Evolutionary conservation across 805 yeast species (phyloP).

Genomic region (Kregervanrija delftensis): DNA sequence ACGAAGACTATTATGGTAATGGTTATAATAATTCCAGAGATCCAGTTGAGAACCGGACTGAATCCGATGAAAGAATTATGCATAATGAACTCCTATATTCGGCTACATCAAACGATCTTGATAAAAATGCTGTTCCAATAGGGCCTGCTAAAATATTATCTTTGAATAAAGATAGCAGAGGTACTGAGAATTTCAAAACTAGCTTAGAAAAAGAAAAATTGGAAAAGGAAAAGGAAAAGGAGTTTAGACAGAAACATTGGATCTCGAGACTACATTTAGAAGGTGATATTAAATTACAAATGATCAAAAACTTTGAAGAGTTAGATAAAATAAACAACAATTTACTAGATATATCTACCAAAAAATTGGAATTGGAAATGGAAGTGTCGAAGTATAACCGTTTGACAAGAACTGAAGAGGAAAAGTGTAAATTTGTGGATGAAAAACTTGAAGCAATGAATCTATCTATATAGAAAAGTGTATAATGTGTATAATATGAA

Average conservation of each 20-base stretch:
- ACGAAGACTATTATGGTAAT: no score
- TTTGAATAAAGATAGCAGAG: background rate
- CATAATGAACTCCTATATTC: no score
- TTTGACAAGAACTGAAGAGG: slow-evolving; percentile 20
- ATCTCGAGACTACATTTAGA: slow-evolving; percentile 18
- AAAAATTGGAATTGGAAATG: slow-evolving; percentile 20
- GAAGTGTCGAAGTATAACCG: slow-evolving; percentile 23
- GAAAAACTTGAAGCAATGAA: slow-evolving; percentile 47
- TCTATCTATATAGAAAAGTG: slow-evolving; percentile 13
- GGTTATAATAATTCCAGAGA: no score
- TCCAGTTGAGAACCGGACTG: no score
- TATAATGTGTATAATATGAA: no score
- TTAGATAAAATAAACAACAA: slow-evolving; percentile 17
- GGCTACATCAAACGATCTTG: no score
- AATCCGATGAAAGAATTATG: no score
- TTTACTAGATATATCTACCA: slow-evolving; percentile 10
- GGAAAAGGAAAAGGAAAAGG: slow-evolving; percentile 3
- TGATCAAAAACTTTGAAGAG: slow-evolving; percentile 17
- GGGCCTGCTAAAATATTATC: no score
- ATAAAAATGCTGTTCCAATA: no score
- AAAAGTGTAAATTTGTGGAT: slow-evolving; percentile 22
- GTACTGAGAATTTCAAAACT: background rate
- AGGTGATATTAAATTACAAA: slow-evolving; percentile 14
- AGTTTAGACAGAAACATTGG: slow-evolving; percentile 23
- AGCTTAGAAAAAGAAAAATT: background rate